Conservation (phyloP, 1,139 yeast species). For the Yamadazyma oceani region DNA sequence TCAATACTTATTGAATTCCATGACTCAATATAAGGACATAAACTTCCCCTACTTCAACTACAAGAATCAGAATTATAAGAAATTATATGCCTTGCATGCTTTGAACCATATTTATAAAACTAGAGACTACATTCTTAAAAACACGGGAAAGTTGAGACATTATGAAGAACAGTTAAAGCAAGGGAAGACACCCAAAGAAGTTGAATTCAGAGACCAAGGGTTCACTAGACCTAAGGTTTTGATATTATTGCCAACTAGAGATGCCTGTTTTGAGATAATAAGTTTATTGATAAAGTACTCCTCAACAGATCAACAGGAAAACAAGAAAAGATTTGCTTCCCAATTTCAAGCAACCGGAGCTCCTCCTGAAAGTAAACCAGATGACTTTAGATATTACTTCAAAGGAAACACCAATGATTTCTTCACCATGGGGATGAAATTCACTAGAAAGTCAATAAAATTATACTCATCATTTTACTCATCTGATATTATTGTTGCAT, state of each 20-base stretch:
- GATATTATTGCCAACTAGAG: constrained; percentile 80
- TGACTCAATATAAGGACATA: constrained; percentile 74
- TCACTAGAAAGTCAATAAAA: constrained; percentile 84
- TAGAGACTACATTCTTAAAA: constrained; percentile 75
- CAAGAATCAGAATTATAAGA: constrained; percentile 53
- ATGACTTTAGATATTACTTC: constrained; percentile 76
- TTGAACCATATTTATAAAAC: constrained; percentile 85
- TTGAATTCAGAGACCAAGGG: constrained; percentile 86
- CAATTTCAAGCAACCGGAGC: constrained; percentile 66
- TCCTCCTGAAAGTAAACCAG: constrained; percentile 66
- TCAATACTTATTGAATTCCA: constrained; percentile 46
- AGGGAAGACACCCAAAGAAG: constrained; percentile 43
- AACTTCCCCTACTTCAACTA: constrained; percentile 52
- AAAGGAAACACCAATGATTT: constrained; percentile 91
- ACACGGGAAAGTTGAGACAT: constrained; percentile 58
- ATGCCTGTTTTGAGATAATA: constrained; percentile 73
- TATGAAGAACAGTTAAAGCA: constrained; percentile 44
- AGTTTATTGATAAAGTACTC: constrained; percentile 60
- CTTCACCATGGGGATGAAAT: constrained; percentile 84
- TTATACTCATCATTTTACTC: constrained; percentile 81
- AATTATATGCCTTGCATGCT: constrained; percentile 67
- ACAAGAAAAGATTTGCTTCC: constrained; percentile 67
- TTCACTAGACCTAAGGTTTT: constrained; percentile 91
- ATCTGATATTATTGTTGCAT: constrained; percentile 84
- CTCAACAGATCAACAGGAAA: constrained; percentile 75